Evolutionary conservation across 371 early-diverging fungal species (phyloP), one percentile per base, ranked within the genome.

Genomic region (Rhizopus delemar): DNA sequence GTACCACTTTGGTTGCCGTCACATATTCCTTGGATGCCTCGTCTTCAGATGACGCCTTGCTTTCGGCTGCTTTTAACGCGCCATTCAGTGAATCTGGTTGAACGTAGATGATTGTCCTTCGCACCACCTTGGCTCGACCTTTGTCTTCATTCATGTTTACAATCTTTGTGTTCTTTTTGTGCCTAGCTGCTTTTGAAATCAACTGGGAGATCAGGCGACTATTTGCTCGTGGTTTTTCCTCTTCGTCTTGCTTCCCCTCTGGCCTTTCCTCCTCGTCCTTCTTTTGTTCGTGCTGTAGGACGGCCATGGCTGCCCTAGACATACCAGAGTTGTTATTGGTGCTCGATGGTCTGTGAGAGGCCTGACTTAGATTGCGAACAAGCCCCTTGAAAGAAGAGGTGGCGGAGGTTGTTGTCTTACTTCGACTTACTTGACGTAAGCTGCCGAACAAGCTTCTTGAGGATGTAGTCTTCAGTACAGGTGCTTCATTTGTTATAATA

Each of bases 101-200:
- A 1, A 78, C 77, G 46, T 80, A 80, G 48, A 80, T 80, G 54
- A 80, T 77, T 1, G 75, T 80, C 6, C 71, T 69, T 22, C 80
- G 70, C 8, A 80, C 65, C 33, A 67, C 75, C 48, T 67, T 60
- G 32, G 67, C 60, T 34, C 66, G 33, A 36, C 65, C 62, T 13
- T 48, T 49, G 9, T 36, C 59, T 15, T 54, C 22, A 5, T 58
- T 38, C 69, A 69, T 69, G 15, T 69, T 69, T 5, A 61, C 60
- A 16, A 61, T 51, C 43, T 69, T 69, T 9, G 69, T 61, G 5
- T 31, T 46, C 15, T 31, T 55, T 6, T 16, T 50, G 15, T 34
- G 41, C 9, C 51, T 38, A 1, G 65, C 51, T 8, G 69, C 65
- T 52, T 61, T 57, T 6, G 65, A 8, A 3, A 69, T 31, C 2